A percentile compares a stretch with the other conserved stretches of the same genome.
Conservation (phyloP, 495 filamentous ascomycete species). For the Astrothelium macrocarpum region DNA sequence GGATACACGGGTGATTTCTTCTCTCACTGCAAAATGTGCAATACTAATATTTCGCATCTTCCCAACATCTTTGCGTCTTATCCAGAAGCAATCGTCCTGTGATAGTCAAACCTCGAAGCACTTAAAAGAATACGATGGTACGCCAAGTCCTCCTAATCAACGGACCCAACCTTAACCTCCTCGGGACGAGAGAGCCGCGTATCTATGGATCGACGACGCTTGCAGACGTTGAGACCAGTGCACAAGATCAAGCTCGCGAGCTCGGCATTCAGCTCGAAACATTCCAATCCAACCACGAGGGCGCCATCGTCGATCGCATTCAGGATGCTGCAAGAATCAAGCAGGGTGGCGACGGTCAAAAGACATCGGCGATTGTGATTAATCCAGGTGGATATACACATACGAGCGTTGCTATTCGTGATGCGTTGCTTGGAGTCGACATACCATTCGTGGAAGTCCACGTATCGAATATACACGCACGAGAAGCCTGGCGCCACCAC, state of each 20-base stretch:
- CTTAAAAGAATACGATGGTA: slow-evolving; percentile 21
- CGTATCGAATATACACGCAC: slow-evolving; percentile 56
- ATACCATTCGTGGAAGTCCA: slow-evolving; percentile 67
- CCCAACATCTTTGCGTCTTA: background rate
- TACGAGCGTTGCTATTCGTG: slow-evolving; percentile 56
- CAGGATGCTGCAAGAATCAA: slow-evolving; percentile 10
- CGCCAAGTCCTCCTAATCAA: slow-evolving; percentile 64
- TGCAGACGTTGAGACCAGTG: slow-evolving; percentile 42
- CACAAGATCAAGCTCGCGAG: slow-evolving; percentile 35
- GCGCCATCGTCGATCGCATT: slow-evolving; percentile 42
- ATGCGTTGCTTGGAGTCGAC: slow-evolving; percentile 52
- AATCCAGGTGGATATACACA: slow-evolving; percentile 63
- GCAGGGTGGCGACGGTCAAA: slow-evolving; percentile 38
- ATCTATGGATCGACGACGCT: slow-evolving; percentile 55
- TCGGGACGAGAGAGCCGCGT: slow-evolving; percentile 60
- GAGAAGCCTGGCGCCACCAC: slow-evolving; percentile 53
- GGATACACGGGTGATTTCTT: no score
- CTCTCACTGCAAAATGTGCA: no score
- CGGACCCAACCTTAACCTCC: slow-evolving; percentile 72
- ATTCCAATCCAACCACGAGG: slow-evolving; percentile 59
- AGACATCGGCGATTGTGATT: slow-evolving; percentile 44
- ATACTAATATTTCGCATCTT: background rate
- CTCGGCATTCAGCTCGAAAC: slow-evolving; percentile 36
- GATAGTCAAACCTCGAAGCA: background rate
- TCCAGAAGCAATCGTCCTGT: background rate